Percentiles rank a stretch among this genome's conserved stretches.
Conservation (phyloP, 306 rosid species). For the Vigna radiata region DNA sequence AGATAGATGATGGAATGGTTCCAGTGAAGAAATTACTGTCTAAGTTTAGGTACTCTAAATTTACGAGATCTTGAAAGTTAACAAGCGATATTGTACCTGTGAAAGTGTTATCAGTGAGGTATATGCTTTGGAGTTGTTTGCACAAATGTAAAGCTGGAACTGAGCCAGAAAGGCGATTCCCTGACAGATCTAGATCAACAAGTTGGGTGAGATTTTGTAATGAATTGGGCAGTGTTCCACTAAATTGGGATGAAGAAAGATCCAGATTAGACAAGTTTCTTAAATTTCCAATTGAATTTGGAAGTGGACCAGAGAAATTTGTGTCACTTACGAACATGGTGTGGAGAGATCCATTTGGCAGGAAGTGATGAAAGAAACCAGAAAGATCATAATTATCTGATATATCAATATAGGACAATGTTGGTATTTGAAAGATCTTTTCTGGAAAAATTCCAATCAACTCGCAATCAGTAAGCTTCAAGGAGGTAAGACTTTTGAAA, state of each 20-base stretch:
- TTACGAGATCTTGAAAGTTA: conserved; percentile 18
- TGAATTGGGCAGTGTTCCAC: conserved; percentile 36
- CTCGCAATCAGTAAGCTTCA: not conserved
- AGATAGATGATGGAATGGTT: conserved; percentile 34
- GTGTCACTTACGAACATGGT: not conserved
- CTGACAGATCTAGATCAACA: conserved; percentile 16
- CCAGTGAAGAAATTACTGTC: conserved; percentile 9
- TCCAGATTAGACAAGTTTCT: conserved; percentile 9
- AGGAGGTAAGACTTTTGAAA: conserved; percentile 22
- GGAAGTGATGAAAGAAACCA: conserved; percentile 36
- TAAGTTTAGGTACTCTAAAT: not conserved
- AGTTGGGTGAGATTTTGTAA: conserved; percentile 38
- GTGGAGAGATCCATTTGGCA: not conserved
- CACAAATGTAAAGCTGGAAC: conserved; percentile 39
- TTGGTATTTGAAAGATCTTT: not conserved
- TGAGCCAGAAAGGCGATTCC: conserved; percentile 19
- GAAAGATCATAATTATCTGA: conserved; percentile 5
- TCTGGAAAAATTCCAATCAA: conserved; percentile 41
- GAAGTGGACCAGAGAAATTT: conserved; percentile 38
- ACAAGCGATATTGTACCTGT: conserved; percentile 4
- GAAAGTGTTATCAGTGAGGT: conserved; percentile 31
- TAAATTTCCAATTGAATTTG: conserved; percentile 30
- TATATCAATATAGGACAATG: conserved; percentile 29
- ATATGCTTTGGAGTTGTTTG: conserved; percentile 2
- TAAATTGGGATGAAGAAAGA: conserved; percentile 3